Evolutionary conservation across 495 filamentous ascomycete genomes (phyloP), one percentile per base, ranked within the genome.

Genomic region (Aeminium ludgeri): DNA sequence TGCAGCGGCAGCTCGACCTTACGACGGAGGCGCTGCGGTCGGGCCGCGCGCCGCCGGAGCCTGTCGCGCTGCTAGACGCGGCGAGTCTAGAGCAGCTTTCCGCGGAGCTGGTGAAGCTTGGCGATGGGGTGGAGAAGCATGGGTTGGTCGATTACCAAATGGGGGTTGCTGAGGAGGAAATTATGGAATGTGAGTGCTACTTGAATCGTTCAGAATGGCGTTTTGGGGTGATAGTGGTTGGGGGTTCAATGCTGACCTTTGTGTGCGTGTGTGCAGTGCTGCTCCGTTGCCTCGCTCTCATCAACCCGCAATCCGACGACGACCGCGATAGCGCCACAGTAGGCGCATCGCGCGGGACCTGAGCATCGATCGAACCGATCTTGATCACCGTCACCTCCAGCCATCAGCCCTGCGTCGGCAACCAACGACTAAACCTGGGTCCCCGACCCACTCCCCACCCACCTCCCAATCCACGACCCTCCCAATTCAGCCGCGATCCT

Each of bases 91-190:
- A 82, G 44, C 73, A 70, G 44, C 77, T 96, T 72, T 86, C 82
- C 35, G 73, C 77, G 37, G 77, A 91, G 45, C 55, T 96, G 29
- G 71, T 93, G 36, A 69, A 73, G 37, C 64, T 89, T 15, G 89
- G 86, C 55, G 87, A 97, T 57, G 69, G 69, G 29, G 68, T 97
- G 40, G 89, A 95, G 55, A 73, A 76, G 40, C 74, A 91, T 50
- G 89, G 89, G 12, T 63, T 97, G 19, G 87, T 97, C 6, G 89
- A 97, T 61, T 97, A 95, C 57, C 79, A 96, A 52, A 89, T 93
- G 64, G 89, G 89, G 2, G 82, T 96, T 34, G 87, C 82, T 73
- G 89, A 96, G 59, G 86, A 95, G 56, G 79, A 82, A 49, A 95
- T 97, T 49, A 68, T 93, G 34, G 70, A 69, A 38, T 68, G 85